Conservation (phyloP, 345 rosid species). For the Angophora floribunda region DNA sequence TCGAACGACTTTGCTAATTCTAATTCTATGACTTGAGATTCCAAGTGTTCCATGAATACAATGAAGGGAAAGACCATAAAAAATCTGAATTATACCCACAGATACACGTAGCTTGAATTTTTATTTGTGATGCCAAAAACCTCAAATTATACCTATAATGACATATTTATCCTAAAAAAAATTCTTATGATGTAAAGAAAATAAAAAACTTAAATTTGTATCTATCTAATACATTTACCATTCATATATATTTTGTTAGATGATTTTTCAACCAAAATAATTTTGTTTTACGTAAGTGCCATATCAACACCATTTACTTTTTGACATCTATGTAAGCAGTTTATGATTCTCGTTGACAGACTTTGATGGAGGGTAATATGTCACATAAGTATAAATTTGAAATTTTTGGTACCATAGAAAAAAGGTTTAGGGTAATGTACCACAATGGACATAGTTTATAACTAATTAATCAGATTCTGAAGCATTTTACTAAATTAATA, state of each 20-base stretch:
- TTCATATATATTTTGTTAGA: fast-evolving
- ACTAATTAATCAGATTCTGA: background rate
- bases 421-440: too few species aligned
- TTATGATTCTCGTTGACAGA: background rate
- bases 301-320: background rate
- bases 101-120: fast-evolving
- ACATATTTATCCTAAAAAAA: too few species aligned
- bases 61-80: fast-evolving
- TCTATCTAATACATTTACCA: fast-evolving
- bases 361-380: too few species aligned
- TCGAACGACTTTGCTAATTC: background rate
- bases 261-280: too few species aligned
- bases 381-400: fast-evolving
- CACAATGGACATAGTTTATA: fast-evolving
- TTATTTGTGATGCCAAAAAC: too few species aligned
- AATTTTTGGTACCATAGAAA: background rate
- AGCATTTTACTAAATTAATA: background rate
- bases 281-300: background rate
- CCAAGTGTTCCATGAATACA: background rate
- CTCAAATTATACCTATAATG: fast-evolving
- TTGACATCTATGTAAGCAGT: fast-evolving
- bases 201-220: fast-evolving
- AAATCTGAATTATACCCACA: background rate
- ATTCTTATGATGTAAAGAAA: background rate
- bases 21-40: background rate